Evolutionary conservation across 164 flowering plant genomes (phyloP), one percentile per base, ranked within the genome.

Genomic region (Magnolia officinalis): DNA sequence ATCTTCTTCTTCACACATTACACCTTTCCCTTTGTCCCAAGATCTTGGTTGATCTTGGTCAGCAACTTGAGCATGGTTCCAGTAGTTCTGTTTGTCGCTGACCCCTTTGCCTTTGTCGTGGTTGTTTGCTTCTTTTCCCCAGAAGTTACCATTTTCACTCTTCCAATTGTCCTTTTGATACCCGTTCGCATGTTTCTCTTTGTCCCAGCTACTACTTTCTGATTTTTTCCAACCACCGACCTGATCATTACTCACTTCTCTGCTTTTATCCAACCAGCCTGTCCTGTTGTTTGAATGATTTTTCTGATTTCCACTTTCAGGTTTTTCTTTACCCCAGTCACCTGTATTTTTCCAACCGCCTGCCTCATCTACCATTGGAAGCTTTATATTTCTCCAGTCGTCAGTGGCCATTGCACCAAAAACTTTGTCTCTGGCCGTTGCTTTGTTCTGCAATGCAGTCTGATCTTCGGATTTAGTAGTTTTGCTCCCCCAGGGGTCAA

Each of bases 401-500:
- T 55, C 79, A 74, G 87, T 68, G 45, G 45, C 75, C 74, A 76
- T 72, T 70, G 21, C 77, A 20, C 63, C 77, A 70, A 37, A 72
- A 64, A 63, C 71, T 26, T 82, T 73, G 4, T 51, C 81, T 70
- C 75, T 77, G 63, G 70, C 70, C 37, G 67, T 72, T 66, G 83
- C 71, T 50, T 75, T 74, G 50, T 79, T 79, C 91, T 88, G 89
- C 31, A 90, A 75, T 37, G 86, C 70, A 31, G 58, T 84, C 72
- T 79, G 80, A 73, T 79, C 72, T 72, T 37, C 70, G 6, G 45
- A 58, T 51, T 59, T 45, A 49, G 10, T 8, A 7, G 69, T 10
- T 37, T 13, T 26, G 74, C 74, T 75, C 2, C 70, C 89, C 92
- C 92, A 91, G 59, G 84, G 81, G 70, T 72, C 84, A 26, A 10